Conservation (phyloP, 192 early-diverging fungal species). For the Coemansia sp. region DNA sequence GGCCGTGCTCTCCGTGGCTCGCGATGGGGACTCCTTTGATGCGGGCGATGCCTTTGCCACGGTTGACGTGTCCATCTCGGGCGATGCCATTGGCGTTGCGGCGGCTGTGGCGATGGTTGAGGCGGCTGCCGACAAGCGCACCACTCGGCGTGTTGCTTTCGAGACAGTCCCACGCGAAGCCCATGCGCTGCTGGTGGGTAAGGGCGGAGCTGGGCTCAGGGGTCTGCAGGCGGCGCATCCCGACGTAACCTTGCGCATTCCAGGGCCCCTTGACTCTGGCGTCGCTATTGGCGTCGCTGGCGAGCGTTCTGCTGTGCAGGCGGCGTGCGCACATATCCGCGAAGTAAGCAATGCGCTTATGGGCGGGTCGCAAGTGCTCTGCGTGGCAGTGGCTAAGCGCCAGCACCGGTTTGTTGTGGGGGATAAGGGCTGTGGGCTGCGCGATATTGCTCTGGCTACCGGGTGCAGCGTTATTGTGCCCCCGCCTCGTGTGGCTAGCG, state of each 20-base stretch:
- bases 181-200: slow-evolving; percentile 82
- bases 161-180: slow-evolving; percentile 66
- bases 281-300: slow-evolving; percentile 73
- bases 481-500: slow-evolving; percentile 62
- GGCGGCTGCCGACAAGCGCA: slow-evolving; percentile 70
- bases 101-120: slow-evolving; percentile 86
- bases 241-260: slow-evolving; percentile 75
- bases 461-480: slow-evolving; percentile 89
- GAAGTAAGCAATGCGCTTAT: slow-evolving; percentile 62
- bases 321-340: slow-evolving; percentile 63
- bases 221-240: slow-evolving; percentile 61
- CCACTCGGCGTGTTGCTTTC: slow-evolving; percentile 69
- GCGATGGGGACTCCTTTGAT: slow-evolving; percentile 44
- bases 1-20: slow-evolving; percentile 71
- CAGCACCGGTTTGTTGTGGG: slow-evolving; percentile 93
- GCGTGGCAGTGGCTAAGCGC: slow-evolving; percentile 78
- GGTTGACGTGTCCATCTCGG: slow-evolving; percentile 69
- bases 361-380: slow-evolving; percentile 61
- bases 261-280: slow-evolving; percentile 50
- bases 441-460: slow-evolving; percentile 81
- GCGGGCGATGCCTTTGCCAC: slow-evolving; percentile 61
- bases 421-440: slow-evolving; percentile 68
- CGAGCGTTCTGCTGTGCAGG: slow-evolving; percentile 68
- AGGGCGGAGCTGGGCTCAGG: slow-evolving; percentile 60
- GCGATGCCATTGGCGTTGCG: slow-evolving; percentile 77